A percentile compares a stretch with the other conserved stretches of the same genome.
phyloP scores from a whole-genome alignment of 2,329 filamentous ascomycete genomes.

The Chlorencoelia australis region DNA sequence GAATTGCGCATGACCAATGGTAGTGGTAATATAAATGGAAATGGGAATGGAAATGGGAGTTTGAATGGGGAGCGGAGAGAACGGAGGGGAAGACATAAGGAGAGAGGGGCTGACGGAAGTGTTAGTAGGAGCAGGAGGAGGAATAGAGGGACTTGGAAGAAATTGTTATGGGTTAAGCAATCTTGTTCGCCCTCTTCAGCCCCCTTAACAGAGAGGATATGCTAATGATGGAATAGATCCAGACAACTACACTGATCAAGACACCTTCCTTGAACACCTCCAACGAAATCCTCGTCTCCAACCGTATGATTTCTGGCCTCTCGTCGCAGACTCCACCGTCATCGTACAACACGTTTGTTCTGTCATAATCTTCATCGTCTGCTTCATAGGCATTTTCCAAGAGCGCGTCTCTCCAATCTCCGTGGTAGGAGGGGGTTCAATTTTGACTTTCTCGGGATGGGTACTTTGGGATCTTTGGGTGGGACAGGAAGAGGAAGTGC shows the following conservation, averaged over 20 bases:
- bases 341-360: constrained; percentile 96
- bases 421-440: constrained; percentile 74
- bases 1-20: constrained; percentile 27
- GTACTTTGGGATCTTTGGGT: constrained; percentile 88
- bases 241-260: constrained; percentile 98
- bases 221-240: constrained; percentile 50
- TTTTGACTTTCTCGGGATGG: constrained; percentile 81
- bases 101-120: too few relatives aligned
- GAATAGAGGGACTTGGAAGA: constrained; percentile 76
- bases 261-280: constrained; percentile 90
- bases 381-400: constrained; percentile 83
- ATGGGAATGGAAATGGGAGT: too few relatives aligned
- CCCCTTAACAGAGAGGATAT: background rate
- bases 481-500: constrained; percentile 60
- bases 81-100: constrained; percentile 20
- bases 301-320: constrained; percentile 96
- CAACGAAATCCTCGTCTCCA: constrained; percentile 89
- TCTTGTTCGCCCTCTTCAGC: constrained; percentile 49
- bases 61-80: constrained; percentile 11
- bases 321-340: constrained; percentile 89
- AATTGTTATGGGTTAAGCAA: constrained; percentile 96
- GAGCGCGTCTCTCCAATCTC: constrained; percentile 83
- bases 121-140: constrained; percentile 44
- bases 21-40: too few relatives aligned
- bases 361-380: constrained; percentile 88